Evolutionary conservation across 1,139 yeast genomes (phyloP).

Genomic region (Geotrichum aggregatum): DNA sequence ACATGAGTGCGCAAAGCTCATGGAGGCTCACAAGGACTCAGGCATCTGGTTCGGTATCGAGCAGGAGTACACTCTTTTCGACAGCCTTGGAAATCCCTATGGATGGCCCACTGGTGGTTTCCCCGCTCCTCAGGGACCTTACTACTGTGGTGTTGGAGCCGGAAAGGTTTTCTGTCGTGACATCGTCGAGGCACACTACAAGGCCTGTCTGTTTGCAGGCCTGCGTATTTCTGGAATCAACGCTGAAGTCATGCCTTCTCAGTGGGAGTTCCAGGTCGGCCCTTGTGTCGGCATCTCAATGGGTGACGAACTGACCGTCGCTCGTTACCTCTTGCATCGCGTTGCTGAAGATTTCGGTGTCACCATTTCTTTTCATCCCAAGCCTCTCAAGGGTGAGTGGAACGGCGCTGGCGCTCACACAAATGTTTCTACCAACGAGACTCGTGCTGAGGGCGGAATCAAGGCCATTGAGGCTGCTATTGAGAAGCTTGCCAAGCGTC

Average conservation of each 20-base stretch:
- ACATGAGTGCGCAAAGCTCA: conserved; percentile 92
- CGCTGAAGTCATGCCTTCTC: conserved; percentile 99
- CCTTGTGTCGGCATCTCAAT: conserved; percentile 91
- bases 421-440: conserved; percentile 84
- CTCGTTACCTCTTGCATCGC: conserved; percentile 87
- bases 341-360: conserved; percentile 98
- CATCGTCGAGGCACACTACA: conserved; percentile 97
- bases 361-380: conserved; percentile 98
- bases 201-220: conserved; percentile 94
- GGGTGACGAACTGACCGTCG: conserved; percentile 98
- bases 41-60: conserved; percentile 96
- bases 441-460: conserved; percentile 97
- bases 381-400: conserved; percentile 98
- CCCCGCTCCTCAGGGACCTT: conserved; percentile 99
- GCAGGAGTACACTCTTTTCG: conserved; percentile 96
- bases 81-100: conserved; percentile 81
- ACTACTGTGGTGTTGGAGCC: conserved; percentile 99
- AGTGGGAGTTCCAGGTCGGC: conserved; percentile 99
- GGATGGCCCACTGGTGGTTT: conserved; percentile 99
- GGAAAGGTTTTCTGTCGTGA: conserved; percentile 98
- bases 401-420: conserved; percentile 99
- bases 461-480: conserved; percentile 87
- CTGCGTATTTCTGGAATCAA: conserved; percentile 89
- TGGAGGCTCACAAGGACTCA: conserved; percentile 85
- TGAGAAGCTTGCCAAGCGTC: conserved; percentile 92